Evolutionary conservation across 2,329 filamentous ascomycete species (phyloP).

Genomic region (Fusarium verticillioides): DNA sequence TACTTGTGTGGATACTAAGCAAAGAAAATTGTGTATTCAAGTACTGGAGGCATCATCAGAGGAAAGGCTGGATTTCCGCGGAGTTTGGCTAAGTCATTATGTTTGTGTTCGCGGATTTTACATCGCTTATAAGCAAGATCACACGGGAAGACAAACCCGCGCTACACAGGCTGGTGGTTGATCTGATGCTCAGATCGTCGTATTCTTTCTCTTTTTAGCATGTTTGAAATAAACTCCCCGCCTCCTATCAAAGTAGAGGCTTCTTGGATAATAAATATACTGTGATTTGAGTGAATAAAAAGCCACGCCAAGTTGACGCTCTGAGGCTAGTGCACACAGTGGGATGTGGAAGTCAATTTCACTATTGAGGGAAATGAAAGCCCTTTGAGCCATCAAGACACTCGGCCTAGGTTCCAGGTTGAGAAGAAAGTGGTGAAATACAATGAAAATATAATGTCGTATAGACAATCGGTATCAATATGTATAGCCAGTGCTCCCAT

Average conservation of each 20-base stretch:
- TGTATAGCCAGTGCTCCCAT: constrained; percentile 32
- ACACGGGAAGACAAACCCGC: background rate
- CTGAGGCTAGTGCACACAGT: constrained; percentile 19
- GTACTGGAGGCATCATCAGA: background rate
- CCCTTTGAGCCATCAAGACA: background rate
- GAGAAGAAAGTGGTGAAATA: background rate
- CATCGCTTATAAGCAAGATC: background rate
- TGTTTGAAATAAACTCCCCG: constrained; percentile 5
- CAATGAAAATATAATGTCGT: constrained; percentile 22
- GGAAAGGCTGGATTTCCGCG: background rate
- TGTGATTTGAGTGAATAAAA: constrained; percentile 13
- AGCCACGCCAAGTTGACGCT: constrained; percentile 24
- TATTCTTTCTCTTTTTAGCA: constrained; percentile 19
- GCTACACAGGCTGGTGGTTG: background rate
- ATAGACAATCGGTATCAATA: constrained; percentile 43
- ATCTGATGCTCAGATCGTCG: constrained; percentile 17
- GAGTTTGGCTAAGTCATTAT: background rate
- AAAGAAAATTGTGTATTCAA: background rate
- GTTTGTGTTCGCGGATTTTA: background rate
- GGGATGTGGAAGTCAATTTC: constrained; percentile 7
- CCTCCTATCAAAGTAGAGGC: constrained; percentile 8
- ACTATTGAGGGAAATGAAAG: background rate
- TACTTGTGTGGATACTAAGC: background rate
- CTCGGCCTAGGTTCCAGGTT: background rate
- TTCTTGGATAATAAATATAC: background rate